These are phyloP conservation scores for Thelephora ganbajun DNA, from an alignment of 768 basidiomycete genomes.

Conservation along the genomic window DNA sequence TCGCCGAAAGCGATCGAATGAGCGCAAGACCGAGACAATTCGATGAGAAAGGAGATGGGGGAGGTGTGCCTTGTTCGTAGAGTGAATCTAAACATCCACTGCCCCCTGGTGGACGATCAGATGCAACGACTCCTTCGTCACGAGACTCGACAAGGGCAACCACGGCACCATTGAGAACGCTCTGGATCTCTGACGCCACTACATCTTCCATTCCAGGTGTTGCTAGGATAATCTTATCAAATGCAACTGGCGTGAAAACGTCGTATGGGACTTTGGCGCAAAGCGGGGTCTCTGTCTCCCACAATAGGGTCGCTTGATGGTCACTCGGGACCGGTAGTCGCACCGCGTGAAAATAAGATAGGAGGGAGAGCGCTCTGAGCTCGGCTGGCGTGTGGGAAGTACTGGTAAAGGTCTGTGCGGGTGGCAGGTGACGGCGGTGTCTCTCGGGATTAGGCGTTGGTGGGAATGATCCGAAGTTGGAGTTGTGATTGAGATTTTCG, in stretches of 20 bases:
- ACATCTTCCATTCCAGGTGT: conserved; percentile 77
- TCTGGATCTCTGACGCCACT: conserved; percentile 45
- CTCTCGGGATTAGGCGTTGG: neutral
- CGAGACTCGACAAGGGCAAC: conserved; percentile 54
- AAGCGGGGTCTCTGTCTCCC: conserved; percentile 61
- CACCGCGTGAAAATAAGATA: conserved; percentile 66
- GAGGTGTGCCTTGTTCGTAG: conserved; percentile 41
- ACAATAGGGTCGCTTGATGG: conserved; percentile 20
- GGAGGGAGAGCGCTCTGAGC: conserved; percentile 48
- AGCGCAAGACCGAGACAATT: conserved; percentile 66
- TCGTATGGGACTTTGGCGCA: conserved; percentile 60
- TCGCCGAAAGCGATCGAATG: conserved; percentile 35
- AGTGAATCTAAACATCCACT: no score
- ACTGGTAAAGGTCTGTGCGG: conserved; percentile 32
- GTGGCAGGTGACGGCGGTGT: conserved; percentile 22
- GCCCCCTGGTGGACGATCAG: conserved; percentile 18
- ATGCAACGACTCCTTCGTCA: neutral
- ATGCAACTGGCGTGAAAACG: conserved; percentile 38
- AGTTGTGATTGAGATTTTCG: conserved; percentile 7
- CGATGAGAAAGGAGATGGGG: conserved; percentile 47
- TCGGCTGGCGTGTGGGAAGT: conserved; percentile 47
- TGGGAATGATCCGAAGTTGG: neutral
- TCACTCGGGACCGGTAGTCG: conserved; percentile 18
- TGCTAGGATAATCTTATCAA: conserved; percentile 51
- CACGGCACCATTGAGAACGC: conserved; percentile 68